Conservation (phyloP, 1,284 basidiomycete species). For the Tausonia pullulans region DNA sequence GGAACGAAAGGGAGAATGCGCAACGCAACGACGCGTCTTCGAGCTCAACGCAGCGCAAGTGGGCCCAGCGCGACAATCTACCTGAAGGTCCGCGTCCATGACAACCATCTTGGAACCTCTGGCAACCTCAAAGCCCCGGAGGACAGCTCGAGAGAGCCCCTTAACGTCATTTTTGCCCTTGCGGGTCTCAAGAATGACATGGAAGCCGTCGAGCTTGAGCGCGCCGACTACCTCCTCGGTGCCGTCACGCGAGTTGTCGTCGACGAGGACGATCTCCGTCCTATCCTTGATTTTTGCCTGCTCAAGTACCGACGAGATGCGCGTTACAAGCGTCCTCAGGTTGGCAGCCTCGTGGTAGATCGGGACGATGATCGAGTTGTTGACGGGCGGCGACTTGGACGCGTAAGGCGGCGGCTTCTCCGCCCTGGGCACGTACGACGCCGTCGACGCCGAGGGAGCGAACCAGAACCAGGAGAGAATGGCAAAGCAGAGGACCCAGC, state of each 20-base stretch:
- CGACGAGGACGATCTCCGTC: slow-evolving; percentile 41
- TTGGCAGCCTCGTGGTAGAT: slow-evolving; percentile 42
- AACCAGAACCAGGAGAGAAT: too few relatives aligned
- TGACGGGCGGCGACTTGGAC: slow-evolving; percentile 18
- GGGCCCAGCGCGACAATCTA: not conserved
- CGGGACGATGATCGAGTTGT: slow-evolving; percentile 40
- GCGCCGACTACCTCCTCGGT: slow-evolving; percentile 37
- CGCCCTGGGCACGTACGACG: too few relatives aligned
- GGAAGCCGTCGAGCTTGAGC: slow-evolving; percentile 36
- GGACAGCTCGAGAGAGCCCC: slow-evolving; percentile 39
- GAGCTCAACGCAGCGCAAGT: too few relatives aligned
- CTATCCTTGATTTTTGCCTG: slow-evolving; percentile 17
- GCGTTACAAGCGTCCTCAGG: slow-evolving; percentile 36
- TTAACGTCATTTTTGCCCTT: slow-evolving; percentile 29
- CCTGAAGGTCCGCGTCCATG: slow-evolving; percentile 41
- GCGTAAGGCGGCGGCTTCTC: too few relatives aligned
- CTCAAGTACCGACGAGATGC: slow-evolving; percentile 32
- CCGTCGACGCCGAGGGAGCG: too few relatives aligned
- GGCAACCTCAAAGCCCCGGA: slow-evolving; percentile 39
- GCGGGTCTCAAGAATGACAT: slow-evolving; percentile 38
- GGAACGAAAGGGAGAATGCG: too few relatives aligned
- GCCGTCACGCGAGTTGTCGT: slow-evolving; percentile 42
- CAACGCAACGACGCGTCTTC: too few relatives aligned
- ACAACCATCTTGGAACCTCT: slow-evolving; percentile 37
- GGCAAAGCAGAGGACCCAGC: not conserved